Evolutionary conservation across 768 basidiomycete genomes (phyloP), one percentile per base, ranked within the genome.

Genomic region (Nidularia sp.): DNA sequence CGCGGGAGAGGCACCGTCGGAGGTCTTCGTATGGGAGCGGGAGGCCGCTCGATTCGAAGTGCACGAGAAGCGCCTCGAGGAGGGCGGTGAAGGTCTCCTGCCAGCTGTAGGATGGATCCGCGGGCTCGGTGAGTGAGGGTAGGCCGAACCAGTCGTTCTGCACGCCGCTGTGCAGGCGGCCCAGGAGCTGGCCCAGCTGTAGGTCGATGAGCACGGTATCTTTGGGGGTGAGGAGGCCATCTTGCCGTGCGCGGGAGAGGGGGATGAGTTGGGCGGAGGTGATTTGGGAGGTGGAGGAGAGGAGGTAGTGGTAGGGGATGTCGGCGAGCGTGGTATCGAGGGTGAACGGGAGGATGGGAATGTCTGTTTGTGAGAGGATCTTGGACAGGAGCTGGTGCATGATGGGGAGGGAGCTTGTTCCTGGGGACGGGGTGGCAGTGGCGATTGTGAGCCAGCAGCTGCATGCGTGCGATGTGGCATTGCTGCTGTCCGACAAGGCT

Each of bases 141-240:
- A 73, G 58, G 2, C 88, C 88, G 57, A 82, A 90, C 82, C 83
- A 89, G 60, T 90, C 86, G 68, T 87, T 88, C 60, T 86, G 84
- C n/a, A 87, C 74, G 22, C 70, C 68, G 8, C 65, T 73, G 59
- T 90, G 88, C n/a, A 88, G 69, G 52, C 81, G 74, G 5, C 78
- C 79, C 35, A 90, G 75, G 58, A 80, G 73, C 34, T 73, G 65
- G 5, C 88, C 89, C 2, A 88, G 68, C 49, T 76, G 70, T n/a
- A 86, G 71, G 52, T 89, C 84, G 51, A 89, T 59, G 15, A 74
- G 66, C 3, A 75, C 59, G 2, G 62, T 63, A 43, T 81, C 73
- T 18, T 69, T 57, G 2, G 67, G 65, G 2, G 71, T 70, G 31
- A 73, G 69, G 31, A 68, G 55, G 49, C 65, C 60, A 33, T 63